Base-by-base conservation (phyloP, 2,329 filamentous ascomycete genomes). In the Sordariomycetes sp. region DNA sequence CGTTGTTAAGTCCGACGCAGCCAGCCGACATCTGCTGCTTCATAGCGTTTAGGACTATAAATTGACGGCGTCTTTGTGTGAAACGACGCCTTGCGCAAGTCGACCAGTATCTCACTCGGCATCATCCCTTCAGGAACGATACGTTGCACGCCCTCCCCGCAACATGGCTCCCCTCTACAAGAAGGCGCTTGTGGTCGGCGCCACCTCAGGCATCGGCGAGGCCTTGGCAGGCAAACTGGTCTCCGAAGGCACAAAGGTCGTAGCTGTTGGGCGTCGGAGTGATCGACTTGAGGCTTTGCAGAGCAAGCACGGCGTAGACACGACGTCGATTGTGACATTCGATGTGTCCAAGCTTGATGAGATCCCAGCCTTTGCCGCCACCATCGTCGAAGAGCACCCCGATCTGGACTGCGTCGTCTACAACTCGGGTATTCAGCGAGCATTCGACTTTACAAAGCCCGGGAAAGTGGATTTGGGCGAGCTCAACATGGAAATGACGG, bases 381-480 rank as follows among this genome's bases (percentile, higher is more conserved):
- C 31, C 4, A 35, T 51, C 5, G 34, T 20, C 1, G 21, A 25
- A 16, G 38, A 39, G 1, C 33, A 47, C 21, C 43, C 46, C 2
- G 47, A 46, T 36, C 23, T 48, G 14, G 44, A 77, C 51, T 66
- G 64, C 42, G 47, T 80, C 18, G 50, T 79, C 35, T 53, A 79
- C 33, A 78, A 77, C 46, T 66, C 73, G 0, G 73, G 72, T 8
- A 58, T 72, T 21, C 72, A 79, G 46, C 55, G 57, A 19, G 47
- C 46, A 1, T 50, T 70, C 45, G 25, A 56, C 46, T 35, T 50
- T 40, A 21, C 39, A 6, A 35, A 35, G 16, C 46, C 46, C 4
- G 42, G 44, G 30, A 35, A 37, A 14, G 40, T 59, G 18, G 45
- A 52, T 6, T 36, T 61, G 24, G 47, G 25, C n/a, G 40, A 40